phyloP scores from a whole-genome alignment of 108 stramenopile species.

The Skeletonema potamos region DNA sequence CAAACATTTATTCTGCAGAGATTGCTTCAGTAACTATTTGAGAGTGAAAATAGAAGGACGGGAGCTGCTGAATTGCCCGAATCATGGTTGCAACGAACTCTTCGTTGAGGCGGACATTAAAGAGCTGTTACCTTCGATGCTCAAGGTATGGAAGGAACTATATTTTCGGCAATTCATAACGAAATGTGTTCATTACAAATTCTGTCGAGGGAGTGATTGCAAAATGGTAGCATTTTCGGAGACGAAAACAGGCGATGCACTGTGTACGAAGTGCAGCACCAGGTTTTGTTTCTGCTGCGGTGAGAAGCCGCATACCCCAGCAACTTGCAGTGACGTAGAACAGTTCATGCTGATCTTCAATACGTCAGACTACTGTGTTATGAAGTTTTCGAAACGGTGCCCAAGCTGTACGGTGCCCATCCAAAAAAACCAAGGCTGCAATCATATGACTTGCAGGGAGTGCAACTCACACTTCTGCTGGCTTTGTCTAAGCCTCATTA shows the following conservation, averaged over 20 bases:
- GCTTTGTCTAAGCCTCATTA: constrained; percentile 38
- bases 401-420: constrained; percentile 8
- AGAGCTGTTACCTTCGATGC: neutral
- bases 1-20: neutral
- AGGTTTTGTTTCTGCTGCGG: neutral
- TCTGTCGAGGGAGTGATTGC: neutral
- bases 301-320: neutral
- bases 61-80: neutral
- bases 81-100: neutral
- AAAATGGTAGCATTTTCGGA: neutral
- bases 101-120: neutral
- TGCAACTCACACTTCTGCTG: constrained; percentile 57
- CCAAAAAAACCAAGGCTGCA: constrained; percentile 56
- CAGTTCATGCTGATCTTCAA: neutral
- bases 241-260: neutral
- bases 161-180: neutral
- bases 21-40: neutral
- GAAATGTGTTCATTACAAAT: neutral
- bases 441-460: constrained; percentile 53
- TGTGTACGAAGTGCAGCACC: neutral
- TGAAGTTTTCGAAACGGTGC: neutral
- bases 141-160: neutral
- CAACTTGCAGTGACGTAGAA: neutral
- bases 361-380: neutral
- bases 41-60: neutral